Conservation (phyloP, 441 rosid genomes). For the Gossypium trilobum region DNA sequence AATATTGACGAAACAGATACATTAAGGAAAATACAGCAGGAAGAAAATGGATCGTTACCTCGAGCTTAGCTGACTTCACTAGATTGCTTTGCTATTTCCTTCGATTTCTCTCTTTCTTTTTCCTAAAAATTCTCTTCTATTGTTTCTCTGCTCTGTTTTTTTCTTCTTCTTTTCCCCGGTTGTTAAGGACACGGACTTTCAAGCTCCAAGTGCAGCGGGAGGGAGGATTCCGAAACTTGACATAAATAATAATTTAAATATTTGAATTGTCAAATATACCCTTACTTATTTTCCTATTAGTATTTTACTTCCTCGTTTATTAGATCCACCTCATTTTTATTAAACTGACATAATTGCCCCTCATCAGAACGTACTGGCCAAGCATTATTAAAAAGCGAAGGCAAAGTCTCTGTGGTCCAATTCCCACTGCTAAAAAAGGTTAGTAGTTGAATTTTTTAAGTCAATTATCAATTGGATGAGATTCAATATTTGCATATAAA, state of each 20-base stretch:
- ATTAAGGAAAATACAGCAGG: background rate
- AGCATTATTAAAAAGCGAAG: too few species aligned
- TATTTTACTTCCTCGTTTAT: background rate
- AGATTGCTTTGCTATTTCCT: background rate
- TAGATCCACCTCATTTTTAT: background rate
- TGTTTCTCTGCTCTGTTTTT: background rate
- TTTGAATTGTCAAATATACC: slow-evolving; percentile 12
- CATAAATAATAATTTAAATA: background rate
- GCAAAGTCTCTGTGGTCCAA: background rate
- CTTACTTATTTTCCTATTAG: background rate
- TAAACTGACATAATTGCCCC: slow-evolving; percentile 19
- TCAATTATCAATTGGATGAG: too few species aligned
- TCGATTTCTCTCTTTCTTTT: background rate
- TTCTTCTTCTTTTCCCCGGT: background rate
- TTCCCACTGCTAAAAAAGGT: background rate
- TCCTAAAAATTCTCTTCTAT: background rate
- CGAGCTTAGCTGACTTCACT: background rate
- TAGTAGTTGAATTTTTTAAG: too few species aligned
- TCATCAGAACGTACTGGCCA: background rate
- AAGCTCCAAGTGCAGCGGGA: background rate
- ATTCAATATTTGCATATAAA: too few species aligned
- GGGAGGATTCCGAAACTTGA: slow-evolving; percentile 10
- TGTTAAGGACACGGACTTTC: background rate
- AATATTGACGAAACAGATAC: background rate
- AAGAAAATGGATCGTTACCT: slow-evolving; percentile 18